Evolutionary conservation across 768 basidiomycete species (phyloP).

Genomic region (Lactarius psammicola): DNA sequence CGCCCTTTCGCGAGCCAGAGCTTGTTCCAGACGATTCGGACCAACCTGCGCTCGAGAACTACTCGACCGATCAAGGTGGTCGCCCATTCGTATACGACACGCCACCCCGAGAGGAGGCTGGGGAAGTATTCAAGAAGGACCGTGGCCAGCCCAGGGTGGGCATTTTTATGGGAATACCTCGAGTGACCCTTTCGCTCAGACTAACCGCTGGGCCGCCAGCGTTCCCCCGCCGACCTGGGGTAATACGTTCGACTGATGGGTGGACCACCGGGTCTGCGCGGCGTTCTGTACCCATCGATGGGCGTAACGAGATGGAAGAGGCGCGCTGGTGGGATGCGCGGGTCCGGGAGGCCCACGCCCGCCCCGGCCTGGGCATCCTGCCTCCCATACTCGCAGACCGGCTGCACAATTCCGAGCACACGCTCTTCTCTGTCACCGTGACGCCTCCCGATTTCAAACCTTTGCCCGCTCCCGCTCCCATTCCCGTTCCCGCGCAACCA

Average conservation of each 20-base stretch:
- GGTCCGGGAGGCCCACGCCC: conserved; percentile 42
- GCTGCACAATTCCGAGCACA: conserved; percentile 71
- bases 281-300: conserved; percentile 52
- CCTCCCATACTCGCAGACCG: conserved; percentile 64
- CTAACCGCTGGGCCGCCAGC: conserved; percentile 23
- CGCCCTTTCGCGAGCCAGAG: conserved; percentile 35
- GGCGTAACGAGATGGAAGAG: conserved; percentile 60
- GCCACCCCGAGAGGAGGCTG: conserved; percentile 15
- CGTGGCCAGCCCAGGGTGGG: conserved; percentile 17
- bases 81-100: conserved; percentile 26
- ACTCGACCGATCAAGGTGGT: conserved; percentile 7
- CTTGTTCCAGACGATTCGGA: conserved; percentile 31
- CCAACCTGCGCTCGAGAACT: conserved; percentile 14
- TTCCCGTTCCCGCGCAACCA: conserved; percentile 32
- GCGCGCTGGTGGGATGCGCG: conserved; percentile 65
- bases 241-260: conserved; percentile 14
- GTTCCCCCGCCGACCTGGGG: conserved; percentile 18
- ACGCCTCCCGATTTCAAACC: conserved; percentile 37
- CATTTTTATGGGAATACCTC: conserved; percentile 17
- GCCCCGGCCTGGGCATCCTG: conserved; percentile 71
- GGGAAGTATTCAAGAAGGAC: conserved; percentile 3
- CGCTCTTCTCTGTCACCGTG: conserved; percentile 60
- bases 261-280: conserved; percentile 29
- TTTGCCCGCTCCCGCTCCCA: conserved; percentile 31
- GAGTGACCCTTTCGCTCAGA: conserved; percentile 13